These are phyloP conservation scores for Aspergillus sp. DNA, from an alignment of 2,329 filamentous ascomycete genomes.

Conservation along the genomic window DNA sequence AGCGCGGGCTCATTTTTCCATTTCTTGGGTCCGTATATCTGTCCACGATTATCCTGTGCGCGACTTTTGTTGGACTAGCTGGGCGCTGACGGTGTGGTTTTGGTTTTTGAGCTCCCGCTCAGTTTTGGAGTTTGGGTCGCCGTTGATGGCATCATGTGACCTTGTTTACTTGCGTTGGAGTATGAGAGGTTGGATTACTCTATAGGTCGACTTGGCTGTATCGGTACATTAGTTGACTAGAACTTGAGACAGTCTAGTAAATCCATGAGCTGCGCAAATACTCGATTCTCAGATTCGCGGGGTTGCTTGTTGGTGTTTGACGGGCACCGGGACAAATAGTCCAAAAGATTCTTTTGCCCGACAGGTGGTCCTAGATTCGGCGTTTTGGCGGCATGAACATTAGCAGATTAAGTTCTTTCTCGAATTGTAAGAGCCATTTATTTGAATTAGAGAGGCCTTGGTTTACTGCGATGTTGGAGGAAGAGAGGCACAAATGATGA, in stretches of 20 bases:
- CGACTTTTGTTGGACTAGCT: neutral
- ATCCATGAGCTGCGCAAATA: too few relatives aligned
- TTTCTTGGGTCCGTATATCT: neutral
- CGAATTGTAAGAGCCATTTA: neutral
- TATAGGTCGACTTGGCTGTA: too few relatives aligned
- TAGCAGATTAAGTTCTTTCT: neutral
- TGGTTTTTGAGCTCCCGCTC: neutral
- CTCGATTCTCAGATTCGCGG: too few relatives aligned
- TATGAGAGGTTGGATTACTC: too few relatives aligned
- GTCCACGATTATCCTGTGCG: neutral
- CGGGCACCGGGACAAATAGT: too few relatives aligned
- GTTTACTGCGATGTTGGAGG: neutral
- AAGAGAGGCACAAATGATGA: neutral
- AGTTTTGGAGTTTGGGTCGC: neutral
- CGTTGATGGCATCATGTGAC: neutral
- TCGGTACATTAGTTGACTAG: too few relatives aligned
- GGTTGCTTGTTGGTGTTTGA: too few relatives aligned
- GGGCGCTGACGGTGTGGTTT: neutral
- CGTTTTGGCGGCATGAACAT: neutral
- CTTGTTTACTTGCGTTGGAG: neutral
- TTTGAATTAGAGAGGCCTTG: neutral
- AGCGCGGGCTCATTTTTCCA: neutral
- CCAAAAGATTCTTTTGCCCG: too few relatives aligned
- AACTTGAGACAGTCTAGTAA: too few relatives aligned
- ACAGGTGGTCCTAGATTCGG: too few relatives aligned